Conservation (phyloP, 164 flowering plant genomes). For the Santalum album region DNA sequence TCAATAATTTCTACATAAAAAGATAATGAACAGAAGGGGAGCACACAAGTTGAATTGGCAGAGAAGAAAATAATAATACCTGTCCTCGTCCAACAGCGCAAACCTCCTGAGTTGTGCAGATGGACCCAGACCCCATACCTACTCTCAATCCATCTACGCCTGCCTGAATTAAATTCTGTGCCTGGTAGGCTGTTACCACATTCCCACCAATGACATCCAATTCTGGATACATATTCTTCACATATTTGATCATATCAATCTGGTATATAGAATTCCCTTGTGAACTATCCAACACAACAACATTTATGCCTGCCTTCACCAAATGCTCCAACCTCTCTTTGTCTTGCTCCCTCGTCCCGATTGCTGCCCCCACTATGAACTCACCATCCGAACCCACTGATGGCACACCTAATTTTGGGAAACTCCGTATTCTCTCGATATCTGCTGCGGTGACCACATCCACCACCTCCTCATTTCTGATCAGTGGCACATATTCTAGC, state of each 20-base stretch:
- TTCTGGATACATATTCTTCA: constrained; percentile 52
- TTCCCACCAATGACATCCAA: constrained; percentile 91
- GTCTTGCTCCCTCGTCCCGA: constrained; percentile 80
- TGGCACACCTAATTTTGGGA: constrained; percentile 54
- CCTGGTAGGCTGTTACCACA: constrained; percentile 74
- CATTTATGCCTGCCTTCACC: constrained; percentile 78
- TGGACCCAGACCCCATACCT: constrained; percentile 98
- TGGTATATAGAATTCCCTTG: constrained; percentile 91
- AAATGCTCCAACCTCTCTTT: constrained; percentile 78
- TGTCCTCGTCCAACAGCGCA: constrained; percentile 96
- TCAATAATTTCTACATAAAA: too few relatives aligned
- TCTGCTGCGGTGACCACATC: constrained; percentile 52
- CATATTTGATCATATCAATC: constrained; percentile 79
- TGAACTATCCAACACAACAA: constrained; percentile 80
- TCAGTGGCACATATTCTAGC: constrained; percentile 41
- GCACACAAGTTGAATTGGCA: too few relatives aligned
- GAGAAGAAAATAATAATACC: constrained; percentile 27
- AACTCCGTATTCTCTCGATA: constrained; percentile 52
- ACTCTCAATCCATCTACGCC: constrained; percentile 89
- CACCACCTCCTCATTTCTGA: constrained; percentile 44
- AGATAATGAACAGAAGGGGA: too few relatives aligned
- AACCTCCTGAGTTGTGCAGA: constrained; percentile 94
- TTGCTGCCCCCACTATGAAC: constrained; percentile 78
- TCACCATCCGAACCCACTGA: constrained; percentile 59
- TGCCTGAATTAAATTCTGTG: constrained; percentile 76